Percentiles rank a stretch among this genome's conserved stretches.
phyloP scores from a whole-genome alignment of 257 asterid species.

The Solanum corneliomulleri region DNA sequence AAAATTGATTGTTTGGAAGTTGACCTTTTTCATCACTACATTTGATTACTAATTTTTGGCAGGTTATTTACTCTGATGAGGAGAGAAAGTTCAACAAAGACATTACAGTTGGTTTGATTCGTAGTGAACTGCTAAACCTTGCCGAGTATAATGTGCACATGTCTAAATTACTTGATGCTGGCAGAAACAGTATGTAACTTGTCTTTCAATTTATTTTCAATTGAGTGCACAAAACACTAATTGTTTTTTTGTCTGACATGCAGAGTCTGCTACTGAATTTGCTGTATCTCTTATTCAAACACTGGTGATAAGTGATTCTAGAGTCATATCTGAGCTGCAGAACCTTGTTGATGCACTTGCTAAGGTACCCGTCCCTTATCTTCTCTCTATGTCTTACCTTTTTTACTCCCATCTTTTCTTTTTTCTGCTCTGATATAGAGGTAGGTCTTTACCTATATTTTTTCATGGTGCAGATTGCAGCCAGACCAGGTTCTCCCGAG shows the following conservation, averaged over 20 bases:
- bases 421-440: not conserved
- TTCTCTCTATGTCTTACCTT: not conserved
- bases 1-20: not conserved
- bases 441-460: not conserved
- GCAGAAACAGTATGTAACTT: slow-evolving; percentile 71
- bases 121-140: slow-evolving; percentile 68
- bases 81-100: slow-evolving; percentile 85
- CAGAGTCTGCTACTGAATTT: slow-evolving; percentile 93
- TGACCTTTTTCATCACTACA: not conserved
- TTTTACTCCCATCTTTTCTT: not conserved
- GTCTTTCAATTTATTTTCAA: not conserved
- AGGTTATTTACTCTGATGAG: slow-evolving; percentile 93
- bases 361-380: slow-evolving; percentile 35
- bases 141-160: slow-evolving; percentile 92
- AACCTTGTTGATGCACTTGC: slow-evolving; percentile 88
- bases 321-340: slow-evolving; percentile 76
- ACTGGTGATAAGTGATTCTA: slow-evolving; percentile 47
- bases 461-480: slow-evolving; percentile 55
- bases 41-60: slow-evolving; percentile 12
- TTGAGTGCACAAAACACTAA: slow-evolving; percentile 1
- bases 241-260: slow-evolving; percentile 15
- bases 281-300: slow-evolving; percentile 74
- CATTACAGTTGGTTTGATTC: slow-evolving; percentile 75
- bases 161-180: slow-evolving; percentile 93
- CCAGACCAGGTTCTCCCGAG: slow-evolving; percentile 97